Evolutionary conservation across 768 basidiomycete genomes (phyloP).

Genomic region (Leucosporidium yakuticum): DNA sequence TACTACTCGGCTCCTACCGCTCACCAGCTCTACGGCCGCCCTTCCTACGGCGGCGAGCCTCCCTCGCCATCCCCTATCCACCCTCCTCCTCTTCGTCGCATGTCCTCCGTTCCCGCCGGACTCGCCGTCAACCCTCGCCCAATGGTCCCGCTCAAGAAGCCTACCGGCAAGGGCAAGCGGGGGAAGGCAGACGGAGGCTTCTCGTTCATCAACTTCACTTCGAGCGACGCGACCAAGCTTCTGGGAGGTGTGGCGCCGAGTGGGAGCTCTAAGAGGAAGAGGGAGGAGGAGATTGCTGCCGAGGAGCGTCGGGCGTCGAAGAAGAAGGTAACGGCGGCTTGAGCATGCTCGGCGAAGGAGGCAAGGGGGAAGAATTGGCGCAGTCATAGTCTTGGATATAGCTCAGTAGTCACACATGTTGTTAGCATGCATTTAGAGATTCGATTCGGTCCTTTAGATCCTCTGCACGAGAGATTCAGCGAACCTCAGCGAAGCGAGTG

Average conservation of each 20-base stretch:
- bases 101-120: background rate
- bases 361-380: too few relatives aligned
- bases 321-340: too few relatives aligned
- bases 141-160: background rate
- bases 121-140: background rate
- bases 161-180: background rate
- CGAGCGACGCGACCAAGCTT: slow-evolving; percentile 11
- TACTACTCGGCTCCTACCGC: too few relatives aligned
- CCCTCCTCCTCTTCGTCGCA: background rate
- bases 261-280: slow-evolving; percentile 26
- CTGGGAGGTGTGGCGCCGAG: slow-evolving; percentile 24
- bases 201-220: slow-evolving; percentile 31
- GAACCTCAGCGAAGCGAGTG: too few relatives aligned
- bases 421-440: too few relatives aligned
- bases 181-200: slow-evolving; percentile 8
- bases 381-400: too few relatives aligned
- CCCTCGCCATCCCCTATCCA: background rate
- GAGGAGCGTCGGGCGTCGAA: too few relatives aligned
- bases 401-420: too few relatives aligned
- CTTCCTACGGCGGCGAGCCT: background rate
- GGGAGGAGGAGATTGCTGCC: background rate
- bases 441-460: too few relatives aligned
- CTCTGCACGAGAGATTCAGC: too few relatives aligned
- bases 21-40: too few relatives aligned
- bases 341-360: too few relatives aligned